Base-by-base conservation (phyloP, 495 filamentous ascomycete genomes). In the Hypoxylon lienhwacheense region DNA sequence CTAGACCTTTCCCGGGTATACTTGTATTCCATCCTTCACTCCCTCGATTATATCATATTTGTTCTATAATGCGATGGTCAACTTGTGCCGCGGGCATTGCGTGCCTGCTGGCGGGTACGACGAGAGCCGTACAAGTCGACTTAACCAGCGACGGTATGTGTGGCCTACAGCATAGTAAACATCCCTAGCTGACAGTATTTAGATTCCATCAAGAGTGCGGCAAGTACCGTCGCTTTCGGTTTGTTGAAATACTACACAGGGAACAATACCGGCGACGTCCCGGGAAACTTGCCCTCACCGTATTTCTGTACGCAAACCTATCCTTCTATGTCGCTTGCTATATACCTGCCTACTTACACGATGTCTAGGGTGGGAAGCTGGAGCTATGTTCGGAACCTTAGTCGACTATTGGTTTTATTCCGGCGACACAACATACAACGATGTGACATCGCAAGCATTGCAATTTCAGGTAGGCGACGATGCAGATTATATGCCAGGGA, bases 391-490 rank as follows among this genome's bases (percentile, higher is more conserved):
- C 65, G 84, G 82, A 25, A 73, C 85, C 1, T 59, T 97, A 47
- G 71, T 96, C 53, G 85, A 95, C 64, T 96, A 97, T 69, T 92
- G 86, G 81, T 84, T 77, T 61, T 85, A 87, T 55, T 96, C 91
- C 2, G 83, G 84, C 1, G 90, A 95, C 66, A 72, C 70, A 14
- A 76, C 77, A 7, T 95, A 88, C 71, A 89, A 90, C 70, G 74
- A 83, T 21, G 73, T 84, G 14, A 85, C 84, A 1, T 78, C 60
- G 3, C 81, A 90, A 53, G 90, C 77, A 0, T 62, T 96, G 44
- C 59, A 86, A 1, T 86, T 81, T 66, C 91, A 96, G 67, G 80
- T 77, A 11, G 85, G 87, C 8, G 76, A 79, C 8, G 76, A 85
- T 31, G 67, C 72, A 7, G 79, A 90, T 47, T 93, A 83, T 65